Conservation (phyloP, 2,329 filamentous ascomycete genomes). For the Fusarium pseudocircinatum region DNA sequence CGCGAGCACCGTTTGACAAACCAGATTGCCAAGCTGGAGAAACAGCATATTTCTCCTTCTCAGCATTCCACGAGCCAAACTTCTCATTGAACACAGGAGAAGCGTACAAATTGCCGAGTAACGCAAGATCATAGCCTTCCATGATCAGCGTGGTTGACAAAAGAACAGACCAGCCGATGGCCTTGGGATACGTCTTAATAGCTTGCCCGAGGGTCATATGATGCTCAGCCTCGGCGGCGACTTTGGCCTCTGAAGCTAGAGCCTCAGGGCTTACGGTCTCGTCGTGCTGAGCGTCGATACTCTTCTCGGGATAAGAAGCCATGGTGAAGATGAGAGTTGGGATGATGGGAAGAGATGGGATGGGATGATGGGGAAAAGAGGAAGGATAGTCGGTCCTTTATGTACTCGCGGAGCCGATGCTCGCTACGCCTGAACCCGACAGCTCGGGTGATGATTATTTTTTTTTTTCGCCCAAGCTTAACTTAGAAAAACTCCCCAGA, state of each 20-base stretch:
- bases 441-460: not conserved
- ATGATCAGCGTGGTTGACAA: slow-evolving; percentile 59
- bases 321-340: slow-evolving; percentile 21
- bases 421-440: not conserved
- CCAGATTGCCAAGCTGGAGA: slow-evolving; percentile 67
- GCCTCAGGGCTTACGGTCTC: slow-evolving; percentile 36
- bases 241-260: slow-evolving; percentile 51
- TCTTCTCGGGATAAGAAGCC: slow-evolving; percentile 37
- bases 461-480: not conserved
- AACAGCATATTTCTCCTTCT: slow-evolving; percentile 55
- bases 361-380: not conserved
- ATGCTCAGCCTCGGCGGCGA: slow-evolving; percentile 54
- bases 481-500: not conserved
- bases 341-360: not conserved
- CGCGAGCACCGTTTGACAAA: slow-evolving; percentile 62
- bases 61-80: slow-evolving; percentile 53
- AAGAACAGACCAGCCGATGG: slow-evolving; percentile 58
- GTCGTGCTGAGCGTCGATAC: slow-evolving; percentile 39
- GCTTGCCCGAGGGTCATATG: slow-evolving; percentile 53
- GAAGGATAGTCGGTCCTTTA: slow-evolving; percentile 7
- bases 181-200: slow-evolving; percentile 56
- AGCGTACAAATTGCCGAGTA: slow-evolving; percentile 60
- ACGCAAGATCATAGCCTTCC: slow-evolving; percentile 62
- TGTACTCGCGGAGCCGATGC: not conserved
- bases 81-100: slow-evolving; percentile 56